These are phyloP conservation scores for Plasmodium sp. DNA, from an alignment of 169 alveolate species.

Conservation along the genomic window DNA sequence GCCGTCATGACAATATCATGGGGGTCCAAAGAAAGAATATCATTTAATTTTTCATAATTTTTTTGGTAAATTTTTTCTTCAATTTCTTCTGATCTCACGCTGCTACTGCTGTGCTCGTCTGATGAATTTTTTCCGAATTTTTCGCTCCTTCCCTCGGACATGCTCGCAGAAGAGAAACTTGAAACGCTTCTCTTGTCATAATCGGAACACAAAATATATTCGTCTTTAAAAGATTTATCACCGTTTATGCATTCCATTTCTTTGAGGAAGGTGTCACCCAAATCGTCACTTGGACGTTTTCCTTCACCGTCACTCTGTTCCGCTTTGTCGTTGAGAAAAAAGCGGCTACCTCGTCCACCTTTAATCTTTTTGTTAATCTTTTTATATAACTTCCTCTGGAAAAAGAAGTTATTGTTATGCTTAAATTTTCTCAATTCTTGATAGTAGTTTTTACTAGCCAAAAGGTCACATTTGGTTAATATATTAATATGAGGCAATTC, in stretches of 20 bases:
- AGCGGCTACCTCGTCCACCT: background rate
- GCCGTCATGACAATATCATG: slow-evolving; percentile 70
- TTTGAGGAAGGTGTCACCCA: slow-evolving; percentile 10
- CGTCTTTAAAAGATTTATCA: slow-evolving; percentile 34
- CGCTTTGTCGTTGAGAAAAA: background rate
- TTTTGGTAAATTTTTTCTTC: slow-evolving; percentile 62
- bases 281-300: background rate
- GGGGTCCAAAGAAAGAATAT: slow-evolving; percentile 62
- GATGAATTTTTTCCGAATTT: background rate
- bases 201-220: slow-evolving; percentile 47
- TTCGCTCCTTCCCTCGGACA: background rate
- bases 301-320: background rate
- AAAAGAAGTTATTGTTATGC: slow-evolving; percentile 67
- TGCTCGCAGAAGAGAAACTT: slow-evolving; percentile 14
- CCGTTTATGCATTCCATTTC: slow-evolving; percentile 42
- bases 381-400: slow-evolving; percentile 56
- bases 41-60: slow-evolving; percentile 75
- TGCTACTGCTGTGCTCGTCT: slow-evolving; percentile 4
- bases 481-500: slow-evolving; percentile 96
- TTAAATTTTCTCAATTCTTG: slow-evolving; percentile 74
- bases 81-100: slow-evolving; percentile 19
- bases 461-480: slow-evolving; percentile 96
- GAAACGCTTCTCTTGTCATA: slow-evolving; percentile 51
- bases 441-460: slow-evolving; percentile 71
- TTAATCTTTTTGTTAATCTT: slow-evolving; percentile 42